Evolutionary conservation across 805 yeast genomes (phyloP).

Genomic region (Suhomyces pyralidae): DNA sequence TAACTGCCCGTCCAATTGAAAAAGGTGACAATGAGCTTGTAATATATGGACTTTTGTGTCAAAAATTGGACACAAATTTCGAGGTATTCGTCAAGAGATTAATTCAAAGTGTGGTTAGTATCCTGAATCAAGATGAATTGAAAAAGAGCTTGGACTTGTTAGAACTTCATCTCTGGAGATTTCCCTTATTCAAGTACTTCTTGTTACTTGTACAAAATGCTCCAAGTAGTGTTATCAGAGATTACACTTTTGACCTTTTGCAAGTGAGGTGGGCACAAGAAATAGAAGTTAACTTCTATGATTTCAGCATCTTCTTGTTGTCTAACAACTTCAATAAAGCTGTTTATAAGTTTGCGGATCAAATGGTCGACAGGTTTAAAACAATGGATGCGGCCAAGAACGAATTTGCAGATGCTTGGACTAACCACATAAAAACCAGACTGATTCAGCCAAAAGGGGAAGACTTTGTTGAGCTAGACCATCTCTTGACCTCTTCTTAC

Average conservation of each 20-base stretch:
- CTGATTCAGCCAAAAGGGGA: neutral
- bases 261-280: constrained; percentile 13
- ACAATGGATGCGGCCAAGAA: neutral
- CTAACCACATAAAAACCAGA: neutral
- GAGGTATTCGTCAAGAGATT: constrained; percentile 29
- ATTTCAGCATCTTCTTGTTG: neutral
- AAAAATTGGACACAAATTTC: constrained; percentile 16
- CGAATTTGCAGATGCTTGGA: neutral
- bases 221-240: constrained; percentile 28
- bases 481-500: constrained; percentile 13
- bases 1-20: constrained; percentile 18
- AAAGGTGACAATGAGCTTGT: constrained; percentile 17
- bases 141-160: constrained; percentile 17
- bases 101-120: constrained; percentile 31
- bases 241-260: constrained; percentile 22
- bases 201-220: constrained; percentile 33
- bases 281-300: constrained; percentile 5
- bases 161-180: constrained; percentile 27
- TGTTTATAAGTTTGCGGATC: neutral
- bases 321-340: neutral
- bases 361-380: neutral
- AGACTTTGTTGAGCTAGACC: constrained; percentile 15
- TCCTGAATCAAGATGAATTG: constrained; percentile 25
- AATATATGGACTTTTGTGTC: constrained; percentile 19
- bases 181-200: constrained; percentile 30